phyloP scores from a whole-genome alignment of 148 eudicot genomes.

The Vaccinium corymbosum region DNA sequence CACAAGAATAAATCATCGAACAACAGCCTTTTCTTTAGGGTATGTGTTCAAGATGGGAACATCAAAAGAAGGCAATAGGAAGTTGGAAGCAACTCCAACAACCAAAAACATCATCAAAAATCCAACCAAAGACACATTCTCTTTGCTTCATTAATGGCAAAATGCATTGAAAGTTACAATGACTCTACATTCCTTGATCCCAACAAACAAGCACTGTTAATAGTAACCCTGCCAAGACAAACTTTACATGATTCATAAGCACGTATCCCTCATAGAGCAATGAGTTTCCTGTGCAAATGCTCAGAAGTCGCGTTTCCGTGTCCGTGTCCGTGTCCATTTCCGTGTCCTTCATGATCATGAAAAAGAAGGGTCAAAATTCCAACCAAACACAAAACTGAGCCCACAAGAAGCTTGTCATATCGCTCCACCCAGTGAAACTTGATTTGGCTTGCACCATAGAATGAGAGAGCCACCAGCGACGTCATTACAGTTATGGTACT shows the following conservation, averaged over 20 bases:
- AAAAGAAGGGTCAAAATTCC: constrained; percentile 83
- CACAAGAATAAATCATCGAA: too few relatives aligned
- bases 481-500: constrained; percentile 96
- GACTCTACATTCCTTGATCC: neutral
- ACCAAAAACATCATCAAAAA: neutral
- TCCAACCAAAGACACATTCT: neutral
- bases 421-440: constrained; percentile 98
- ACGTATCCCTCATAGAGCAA: constrained; percentile 28
- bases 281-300: constrained; percentile 60
- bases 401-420: constrained; percentile 94
- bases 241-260: neutral
- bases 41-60: too few relatives aligned
- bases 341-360: constrained; percentile 59
- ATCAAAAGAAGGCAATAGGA: neutral
- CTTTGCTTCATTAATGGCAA: neutral
- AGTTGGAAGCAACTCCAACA: neutral
- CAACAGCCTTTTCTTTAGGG: too few relatives aligned
- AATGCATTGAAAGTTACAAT: neutral
- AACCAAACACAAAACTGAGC: constrained; percentile 85
- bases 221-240: neutral
- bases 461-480: constrained; percentile 92
- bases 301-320: constrained; percentile 5
- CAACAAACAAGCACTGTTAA: neutral
- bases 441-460: constrained; percentile 93
- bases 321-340: constrained; percentile 31